Conservation (phyloP, 2,329 filamentous ascomycete species). For the Neofusicoccum kwambonambiense region DNA sequence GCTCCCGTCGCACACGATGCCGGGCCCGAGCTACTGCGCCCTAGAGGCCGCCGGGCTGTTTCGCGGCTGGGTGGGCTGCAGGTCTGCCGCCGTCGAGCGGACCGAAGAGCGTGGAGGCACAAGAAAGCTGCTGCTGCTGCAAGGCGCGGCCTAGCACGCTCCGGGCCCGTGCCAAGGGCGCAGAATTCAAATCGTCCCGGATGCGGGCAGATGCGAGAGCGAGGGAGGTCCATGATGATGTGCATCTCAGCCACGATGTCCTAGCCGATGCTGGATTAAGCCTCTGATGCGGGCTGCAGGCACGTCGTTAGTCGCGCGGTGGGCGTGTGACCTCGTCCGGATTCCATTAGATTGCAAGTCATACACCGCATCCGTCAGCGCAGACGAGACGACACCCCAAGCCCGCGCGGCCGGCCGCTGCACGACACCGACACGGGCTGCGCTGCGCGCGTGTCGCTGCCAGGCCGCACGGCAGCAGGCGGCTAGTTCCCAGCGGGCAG, state of each 20-base stretch:
- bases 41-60: neutral
- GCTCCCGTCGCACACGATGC: constrained; percentile 9
- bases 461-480: neutral
- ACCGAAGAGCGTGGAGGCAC: neutral
- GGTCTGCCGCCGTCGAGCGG: neutral
- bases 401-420: neutral
- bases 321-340: constrained; percentile 5
- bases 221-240: constrained; percentile 5
- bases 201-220: neutral
- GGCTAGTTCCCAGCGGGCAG: neutral
- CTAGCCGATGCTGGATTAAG: neutral
- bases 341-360: constrained; percentile 4
- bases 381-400: no score
- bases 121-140: no score
- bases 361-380: constrained; percentile 1
- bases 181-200: neutral
- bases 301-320: constrained; percentile 4
- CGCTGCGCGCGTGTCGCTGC: no score
- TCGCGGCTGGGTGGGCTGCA: neutral
- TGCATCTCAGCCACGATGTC: constrained; percentile 6
- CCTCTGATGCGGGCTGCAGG: constrained; percentile 3
- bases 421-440: neutral
- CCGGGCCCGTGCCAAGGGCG: neutral
- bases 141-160: neutral
- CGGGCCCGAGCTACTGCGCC: constrained; percentile 1